Conservation (phyloP, 192 early-diverging fungal genomes). For the Coemansia brasiliensis region DNA sequence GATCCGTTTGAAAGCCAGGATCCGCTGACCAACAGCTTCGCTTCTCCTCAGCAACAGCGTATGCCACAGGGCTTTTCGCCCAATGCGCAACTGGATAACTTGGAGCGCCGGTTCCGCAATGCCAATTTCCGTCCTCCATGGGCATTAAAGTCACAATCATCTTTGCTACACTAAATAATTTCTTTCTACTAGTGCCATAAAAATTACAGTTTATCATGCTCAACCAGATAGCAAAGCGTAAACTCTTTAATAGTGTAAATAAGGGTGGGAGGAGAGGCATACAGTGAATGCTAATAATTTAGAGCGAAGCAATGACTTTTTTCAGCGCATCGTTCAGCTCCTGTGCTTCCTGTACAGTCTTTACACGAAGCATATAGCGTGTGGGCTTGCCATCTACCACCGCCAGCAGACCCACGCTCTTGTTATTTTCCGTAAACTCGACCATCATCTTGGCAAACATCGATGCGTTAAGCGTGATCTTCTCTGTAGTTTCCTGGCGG, state of each 20-base stretch:
- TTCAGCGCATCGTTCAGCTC: slow-evolving; percentile 7
- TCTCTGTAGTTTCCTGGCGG: slow-evolving; percentile 50
- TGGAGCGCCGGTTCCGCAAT: slow-evolving; percentile 52
- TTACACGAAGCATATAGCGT: slow-evolving; percentile 40
- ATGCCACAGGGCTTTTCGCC: slow-evolving; percentile 20
- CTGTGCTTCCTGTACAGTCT: slow-evolving; percentile 8
- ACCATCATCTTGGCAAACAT: slow-evolving; percentile 51
- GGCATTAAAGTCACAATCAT: slow-evolving; percentile 48
- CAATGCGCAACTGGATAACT: slow-evolving; percentile 42
- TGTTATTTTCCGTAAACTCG: slow-evolving; percentile 34
- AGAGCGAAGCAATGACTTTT: slow-evolving; percentile 6
- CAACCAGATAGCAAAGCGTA: no score
- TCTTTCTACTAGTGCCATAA: background rate
- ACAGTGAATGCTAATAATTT: background rate
- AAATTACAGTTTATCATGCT: background rate
- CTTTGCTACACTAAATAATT: slow-evolving; percentile 14
- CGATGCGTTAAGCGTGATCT: slow-evolving; percentile 51
- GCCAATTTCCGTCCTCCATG: slow-evolving; percentile 56
- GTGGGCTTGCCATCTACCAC: slow-evolving; percentile 34
- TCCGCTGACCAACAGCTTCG: slow-evolving; percentile 18
- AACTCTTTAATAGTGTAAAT: no score
- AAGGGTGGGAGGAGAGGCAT: no score
- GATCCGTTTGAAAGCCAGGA: slow-evolving; percentile 54
- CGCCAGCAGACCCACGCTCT: slow-evolving; percentile 41
- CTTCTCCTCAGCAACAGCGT: slow-evolving; percentile 12